Evolutionary conservation across 257 asterid genomes (phyloP).

Genomic region (Paulownia fortunei): DNA sequence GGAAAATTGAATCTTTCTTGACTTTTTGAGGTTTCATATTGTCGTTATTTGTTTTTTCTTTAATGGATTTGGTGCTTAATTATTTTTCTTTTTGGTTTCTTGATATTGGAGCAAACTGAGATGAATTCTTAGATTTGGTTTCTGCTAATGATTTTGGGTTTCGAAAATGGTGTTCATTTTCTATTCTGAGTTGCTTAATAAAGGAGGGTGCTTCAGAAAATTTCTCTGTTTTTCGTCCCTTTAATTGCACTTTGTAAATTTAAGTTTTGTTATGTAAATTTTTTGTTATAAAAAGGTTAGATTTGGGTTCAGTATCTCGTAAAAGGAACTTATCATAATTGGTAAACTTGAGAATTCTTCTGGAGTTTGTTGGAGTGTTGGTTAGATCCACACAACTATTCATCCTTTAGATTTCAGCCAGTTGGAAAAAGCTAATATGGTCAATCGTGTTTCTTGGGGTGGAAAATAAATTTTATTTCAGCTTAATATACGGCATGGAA

Average conservation of each 20-base stretch:
- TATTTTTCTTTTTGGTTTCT: neutral
- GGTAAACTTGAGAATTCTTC: neutral
- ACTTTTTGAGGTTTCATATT: constrained; percentile 8
- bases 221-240: neutral
- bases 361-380: constrained; percentile 31
- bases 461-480: neutral
- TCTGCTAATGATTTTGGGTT: neutral
- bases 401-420: neutral
- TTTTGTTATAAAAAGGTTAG: constrained; percentile 6
- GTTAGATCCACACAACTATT: constrained; percentile 40
- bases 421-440: constrained; percentile 24
- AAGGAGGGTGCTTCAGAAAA: neutral
- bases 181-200: neutral
- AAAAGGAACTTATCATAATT: neutral
- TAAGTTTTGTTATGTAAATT: neutral
- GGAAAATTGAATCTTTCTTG: constrained; percentile 24
- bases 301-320: constrained; percentile 26
- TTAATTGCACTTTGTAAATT: neutral
- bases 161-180: neutral
- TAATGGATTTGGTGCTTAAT: neutral
- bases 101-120: neutral
- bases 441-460: neutral
- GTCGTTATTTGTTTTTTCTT: neutral
- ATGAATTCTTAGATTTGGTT: constrained; percentile 29
- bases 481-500: neutral